Conservation (phyloP, 176 grass and related monocot species). For the Ensete glaucum region DNA sequence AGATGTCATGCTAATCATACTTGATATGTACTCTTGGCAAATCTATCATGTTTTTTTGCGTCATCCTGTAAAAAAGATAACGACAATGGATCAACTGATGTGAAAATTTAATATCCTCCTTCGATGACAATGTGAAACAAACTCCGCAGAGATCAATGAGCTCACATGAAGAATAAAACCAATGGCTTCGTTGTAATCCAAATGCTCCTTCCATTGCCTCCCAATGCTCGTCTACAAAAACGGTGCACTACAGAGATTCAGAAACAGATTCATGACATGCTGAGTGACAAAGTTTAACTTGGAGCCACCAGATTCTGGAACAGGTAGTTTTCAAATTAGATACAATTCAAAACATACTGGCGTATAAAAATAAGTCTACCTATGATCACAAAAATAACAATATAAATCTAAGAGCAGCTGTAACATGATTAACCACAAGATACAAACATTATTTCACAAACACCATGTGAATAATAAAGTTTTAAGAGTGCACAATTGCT, state of each 20-base stretch:
- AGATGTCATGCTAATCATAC: neutral
- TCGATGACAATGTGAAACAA: neutral
- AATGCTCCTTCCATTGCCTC: constrained; percentile 17
- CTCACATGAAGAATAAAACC: constrained; percentile 21
- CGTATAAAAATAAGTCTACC: neutral
- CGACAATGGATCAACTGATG: neutral
- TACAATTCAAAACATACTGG: neutral
- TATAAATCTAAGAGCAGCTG: neutral
- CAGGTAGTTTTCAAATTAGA: neutral
- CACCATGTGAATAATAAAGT: neutral
- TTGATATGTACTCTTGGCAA: constrained; percentile 10
- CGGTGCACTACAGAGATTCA: neutral
- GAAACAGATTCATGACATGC: neutral
- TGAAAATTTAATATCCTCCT: neutral
- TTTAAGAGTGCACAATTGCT: neutral
- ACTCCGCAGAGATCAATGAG: too few species aligned
- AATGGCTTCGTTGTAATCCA: constrained; percentile 7
- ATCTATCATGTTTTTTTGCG: constrained; percentile 17
- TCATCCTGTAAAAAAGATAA: constrained; percentile 15
- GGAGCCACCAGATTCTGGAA: neutral
- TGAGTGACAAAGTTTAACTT: neutral
- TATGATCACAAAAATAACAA: neutral
- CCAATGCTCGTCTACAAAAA: constrained; percentile 16
- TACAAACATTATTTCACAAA: too few species aligned
- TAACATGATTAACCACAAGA: too few species aligned